phyloP scores from a whole-genome alignment of 352 stramenopile genomes.

The Globisporangium recalcitrans region DNA sequence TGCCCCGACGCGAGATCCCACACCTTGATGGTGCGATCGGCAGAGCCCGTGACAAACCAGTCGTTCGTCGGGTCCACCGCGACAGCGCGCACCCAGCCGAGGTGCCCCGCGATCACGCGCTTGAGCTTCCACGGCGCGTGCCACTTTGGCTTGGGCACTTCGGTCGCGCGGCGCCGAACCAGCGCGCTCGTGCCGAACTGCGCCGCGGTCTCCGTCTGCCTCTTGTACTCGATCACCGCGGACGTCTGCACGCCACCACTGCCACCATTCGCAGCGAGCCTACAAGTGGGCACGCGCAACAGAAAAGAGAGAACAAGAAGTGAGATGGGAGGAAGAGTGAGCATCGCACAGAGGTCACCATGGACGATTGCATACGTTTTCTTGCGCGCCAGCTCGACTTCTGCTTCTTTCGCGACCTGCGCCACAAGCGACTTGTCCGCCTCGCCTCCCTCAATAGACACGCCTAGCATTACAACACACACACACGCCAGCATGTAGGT shows the following conservation, averaged over 20 bases:
- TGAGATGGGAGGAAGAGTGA: too few species aligned
- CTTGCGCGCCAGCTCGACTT: slow-evolving; percentile 37
- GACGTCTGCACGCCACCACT: slow-evolving; percentile 19
- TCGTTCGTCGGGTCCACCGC: slow-evolving; percentile 98
- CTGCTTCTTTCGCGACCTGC: slow-evolving; percentile 52
- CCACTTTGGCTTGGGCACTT: slow-evolving; percentile 96
- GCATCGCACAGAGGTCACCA: too few species aligned
- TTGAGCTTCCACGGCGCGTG: slow-evolving; percentile 98
- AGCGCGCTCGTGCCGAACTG: slow-evolving; percentile 62
- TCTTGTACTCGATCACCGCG: slow-evolving; percentile 62
- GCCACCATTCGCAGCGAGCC: slow-evolving; percentile 21
- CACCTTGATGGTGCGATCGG: slow-evolving; percentile 97
- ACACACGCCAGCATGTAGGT: not conserved
- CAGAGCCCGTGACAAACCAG: slow-evolving; percentile 96
- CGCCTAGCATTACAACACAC: slow-evolving; percentile 1
- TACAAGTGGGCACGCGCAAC: not conserved
- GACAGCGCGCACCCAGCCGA: slow-evolving; percentile 97
- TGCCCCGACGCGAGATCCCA: slow-evolving; percentile 97
- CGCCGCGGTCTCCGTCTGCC: slow-evolving; percentile 36
- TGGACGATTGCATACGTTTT: slow-evolving; percentile 50
- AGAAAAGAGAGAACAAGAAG: slow-evolving; percentile 1
- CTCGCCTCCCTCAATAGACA: slow-evolving; percentile 7
- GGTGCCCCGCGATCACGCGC: slow-evolving; percentile 92
- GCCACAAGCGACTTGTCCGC: slow-evolving; percentile 35
- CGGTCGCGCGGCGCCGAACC: slow-evolving; percentile 66